A percentile compares a stretch with the other conserved stretches of the same genome.
Evolutionary conservation across 257 asterid genomes (phyloP).

Genomic region (Solanum dulcamara): DNA sequence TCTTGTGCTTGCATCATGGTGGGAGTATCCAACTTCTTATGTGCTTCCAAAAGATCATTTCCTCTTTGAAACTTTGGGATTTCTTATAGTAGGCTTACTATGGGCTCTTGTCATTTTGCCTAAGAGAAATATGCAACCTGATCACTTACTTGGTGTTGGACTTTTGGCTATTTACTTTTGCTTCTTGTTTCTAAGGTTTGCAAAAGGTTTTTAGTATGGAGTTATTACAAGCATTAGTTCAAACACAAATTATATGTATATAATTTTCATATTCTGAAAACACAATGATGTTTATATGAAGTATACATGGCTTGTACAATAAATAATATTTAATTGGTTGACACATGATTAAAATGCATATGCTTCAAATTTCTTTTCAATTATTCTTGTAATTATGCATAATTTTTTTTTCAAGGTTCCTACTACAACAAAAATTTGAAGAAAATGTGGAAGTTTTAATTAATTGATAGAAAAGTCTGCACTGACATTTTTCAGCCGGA

Average conservation of each 20-base stretch:
- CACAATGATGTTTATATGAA: not conserved
- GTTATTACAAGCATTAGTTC: not conserved
- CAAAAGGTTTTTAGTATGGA: conserved; percentile 10
- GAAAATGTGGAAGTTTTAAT: not conserved
- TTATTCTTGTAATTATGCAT: not conserved
- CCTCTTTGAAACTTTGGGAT: conserved; percentile 58
- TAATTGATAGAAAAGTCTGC: not conserved
- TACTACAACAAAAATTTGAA: not conserved
- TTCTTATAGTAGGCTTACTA: conserved; percentile 57
- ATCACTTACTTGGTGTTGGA: conserved; percentile 46
- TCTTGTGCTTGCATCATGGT: conserved; percentile 46
- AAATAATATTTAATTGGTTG: not conserved
- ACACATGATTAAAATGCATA: not conserved
- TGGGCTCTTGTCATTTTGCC: conserved; percentile 74
- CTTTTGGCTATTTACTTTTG: conserved; percentile 58
- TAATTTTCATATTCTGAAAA: not conserved
- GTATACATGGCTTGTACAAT: not conserved
- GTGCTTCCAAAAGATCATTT: conserved; percentile 30
- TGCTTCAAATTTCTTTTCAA: not conserved
- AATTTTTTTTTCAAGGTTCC: not conserved
- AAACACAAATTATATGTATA: not conserved
- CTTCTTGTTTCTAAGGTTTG: conserved; percentile 47
- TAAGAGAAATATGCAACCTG: conserved; percentile 46
- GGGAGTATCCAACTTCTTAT: conserved; percentile 38
- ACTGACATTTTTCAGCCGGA: no score